Conservation (phyloP, 768 basidiomycete species). For the Lentinula lateritia region DNA sequence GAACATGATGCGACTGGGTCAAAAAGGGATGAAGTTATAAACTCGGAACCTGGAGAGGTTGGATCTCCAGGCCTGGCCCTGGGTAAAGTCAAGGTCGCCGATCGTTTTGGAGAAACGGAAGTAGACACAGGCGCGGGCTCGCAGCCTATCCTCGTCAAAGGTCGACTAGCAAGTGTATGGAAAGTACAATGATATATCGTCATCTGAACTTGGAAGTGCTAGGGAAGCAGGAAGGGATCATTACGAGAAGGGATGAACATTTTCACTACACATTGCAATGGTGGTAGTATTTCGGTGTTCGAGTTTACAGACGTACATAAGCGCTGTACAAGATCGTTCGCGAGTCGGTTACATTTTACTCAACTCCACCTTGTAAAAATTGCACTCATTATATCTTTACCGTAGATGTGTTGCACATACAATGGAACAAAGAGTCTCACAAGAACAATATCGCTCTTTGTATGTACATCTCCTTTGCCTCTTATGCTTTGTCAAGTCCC, state of each 20-base stretch:
- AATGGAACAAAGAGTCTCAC: too few species aligned
- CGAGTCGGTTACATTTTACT: too few species aligned
- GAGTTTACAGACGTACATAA: too few species aligned
- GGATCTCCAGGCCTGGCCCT: neutral
- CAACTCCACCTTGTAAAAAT: too few species aligned
- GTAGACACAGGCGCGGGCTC: neutral
- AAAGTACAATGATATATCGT: neutral
- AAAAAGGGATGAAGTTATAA: neutral
- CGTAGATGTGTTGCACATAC: too few species aligned
- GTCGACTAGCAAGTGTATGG: neutral
- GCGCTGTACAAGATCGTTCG: neutral
- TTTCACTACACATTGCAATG: too few species aligned
- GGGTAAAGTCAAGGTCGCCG: neutral
- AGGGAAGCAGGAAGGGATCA: too few species aligned
- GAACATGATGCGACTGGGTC: neutral
- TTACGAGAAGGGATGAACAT: too few species aligned
- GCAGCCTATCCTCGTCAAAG: neutral
- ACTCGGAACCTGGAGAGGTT: constrained; percentile 7
- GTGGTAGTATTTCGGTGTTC: too few species aligned
- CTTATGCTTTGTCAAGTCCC: too few species aligned
- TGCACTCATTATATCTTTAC: neutral
- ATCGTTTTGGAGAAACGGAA: neutral
- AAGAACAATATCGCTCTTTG: too few species aligned
- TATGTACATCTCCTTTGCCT: too few species aligned
- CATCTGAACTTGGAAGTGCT: neutral